Evolutionary conservation across 2,329 filamentous ascomycete species (phyloP).

Genomic region (Bipolaris zeicola): DNA sequence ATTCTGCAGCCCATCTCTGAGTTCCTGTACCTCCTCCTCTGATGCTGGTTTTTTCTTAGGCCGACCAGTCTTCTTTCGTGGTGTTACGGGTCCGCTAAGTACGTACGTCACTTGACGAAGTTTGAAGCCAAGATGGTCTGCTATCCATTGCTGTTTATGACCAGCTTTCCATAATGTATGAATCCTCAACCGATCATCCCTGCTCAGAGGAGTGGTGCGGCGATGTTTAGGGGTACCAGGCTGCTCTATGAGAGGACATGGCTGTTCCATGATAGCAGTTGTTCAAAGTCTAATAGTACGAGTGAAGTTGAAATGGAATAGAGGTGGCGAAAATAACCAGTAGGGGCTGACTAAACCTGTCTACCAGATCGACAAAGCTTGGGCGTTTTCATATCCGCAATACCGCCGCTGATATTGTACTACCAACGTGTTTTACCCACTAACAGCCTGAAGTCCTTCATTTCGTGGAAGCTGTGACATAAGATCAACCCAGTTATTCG

Average conservation of each 20-base stretch:
- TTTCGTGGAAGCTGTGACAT: no score
- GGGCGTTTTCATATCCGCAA: not conserved
- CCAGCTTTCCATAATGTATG: not conserved
- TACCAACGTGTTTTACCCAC: no score
- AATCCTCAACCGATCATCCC: not conserved
- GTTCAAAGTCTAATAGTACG: not conserved
- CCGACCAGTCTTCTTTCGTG: not conserved
- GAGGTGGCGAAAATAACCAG: not conserved
- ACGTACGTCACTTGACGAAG: not conserved
- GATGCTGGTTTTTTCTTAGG: not conserved
- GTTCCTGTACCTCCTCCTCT: not conserved
- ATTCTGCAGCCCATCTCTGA: not conserved
- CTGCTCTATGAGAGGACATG: not conserved
- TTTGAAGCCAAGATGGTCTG: not conserved
- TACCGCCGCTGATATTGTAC: not conserved
- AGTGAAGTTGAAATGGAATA: not conserved
- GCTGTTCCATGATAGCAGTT: not conserved
- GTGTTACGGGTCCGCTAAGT: not conserved
- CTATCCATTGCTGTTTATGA: not conserved
- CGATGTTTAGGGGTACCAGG: not conserved
- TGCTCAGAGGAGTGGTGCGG: not conserved
- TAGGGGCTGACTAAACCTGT: not conserved
- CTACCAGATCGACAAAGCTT: not conserved
- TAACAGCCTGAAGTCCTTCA: no score
- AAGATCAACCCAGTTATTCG: no score